Evolutionary conservation across 441 rosid species (phyloP).

Genomic region (Raphanus hybrid): DNA sequence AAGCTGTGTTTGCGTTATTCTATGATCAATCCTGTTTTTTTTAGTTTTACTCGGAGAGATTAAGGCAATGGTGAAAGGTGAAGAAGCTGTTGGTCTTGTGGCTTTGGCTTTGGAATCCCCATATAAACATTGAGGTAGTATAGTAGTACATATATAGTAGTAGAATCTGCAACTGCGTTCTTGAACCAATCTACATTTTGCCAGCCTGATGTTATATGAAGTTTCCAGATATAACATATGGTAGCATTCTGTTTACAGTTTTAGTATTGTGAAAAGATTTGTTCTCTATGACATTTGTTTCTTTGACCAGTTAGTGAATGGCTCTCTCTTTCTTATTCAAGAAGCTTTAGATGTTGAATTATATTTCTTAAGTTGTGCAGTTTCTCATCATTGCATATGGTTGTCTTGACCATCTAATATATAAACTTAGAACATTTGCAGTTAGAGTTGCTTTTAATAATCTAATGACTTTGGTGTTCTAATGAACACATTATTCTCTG

Average conservation of each 20-base stretch:
- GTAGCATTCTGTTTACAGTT: constrained; percentile 9
- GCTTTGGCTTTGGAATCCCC: constrained; percentile 3
- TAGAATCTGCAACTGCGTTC: constrained; percentile 25
- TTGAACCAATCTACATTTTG: constrained; percentile 29
- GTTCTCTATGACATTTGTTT: constrained; percentile 16
- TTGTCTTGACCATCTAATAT: not conserved
- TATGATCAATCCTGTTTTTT: constrained; percentile 21
- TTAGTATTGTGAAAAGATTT: constrained; percentile 31
- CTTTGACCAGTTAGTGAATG: constrained; percentile 27
- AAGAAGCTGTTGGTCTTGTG: constrained; percentile 22
- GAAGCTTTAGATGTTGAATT: not conserved
- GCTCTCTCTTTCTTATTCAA: constrained; percentile 14
- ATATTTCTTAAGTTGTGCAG: not conserved
- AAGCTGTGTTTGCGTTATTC: constrained; percentile 43
- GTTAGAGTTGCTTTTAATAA: not conserved
- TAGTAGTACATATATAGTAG: constrained; percentile 42
- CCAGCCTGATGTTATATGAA: constrained; percentile 19
- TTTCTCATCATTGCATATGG: not conserved
- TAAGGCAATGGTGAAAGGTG: constrained; percentile 24
- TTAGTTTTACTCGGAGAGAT: not conserved
- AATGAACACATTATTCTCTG: constrained; percentile 1
- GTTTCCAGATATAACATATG: not conserved
- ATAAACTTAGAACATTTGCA: not conserved
- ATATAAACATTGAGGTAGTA: constrained; percentile 40
- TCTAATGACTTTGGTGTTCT: not conserved